Percentiles rank a stretch among this genome's conserved stretches.
Evolutionary conservation across 1,284 basidiomycete species (phyloP).

Genomic region (Marasmius tenuissimus): DNA sequence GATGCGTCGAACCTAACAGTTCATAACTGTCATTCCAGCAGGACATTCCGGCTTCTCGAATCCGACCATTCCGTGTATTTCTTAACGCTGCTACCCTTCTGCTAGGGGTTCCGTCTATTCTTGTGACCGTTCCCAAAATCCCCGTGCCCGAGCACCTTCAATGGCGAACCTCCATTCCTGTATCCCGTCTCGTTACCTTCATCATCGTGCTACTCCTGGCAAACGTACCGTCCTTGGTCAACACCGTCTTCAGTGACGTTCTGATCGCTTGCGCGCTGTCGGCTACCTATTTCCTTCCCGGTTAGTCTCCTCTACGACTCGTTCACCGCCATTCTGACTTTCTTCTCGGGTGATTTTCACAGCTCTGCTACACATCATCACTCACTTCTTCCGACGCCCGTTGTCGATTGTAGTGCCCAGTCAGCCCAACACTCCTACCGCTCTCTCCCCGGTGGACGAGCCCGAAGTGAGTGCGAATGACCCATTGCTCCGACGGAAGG

Average conservation of each 20-base stretch:
- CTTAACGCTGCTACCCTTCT: constrained; percentile 56
- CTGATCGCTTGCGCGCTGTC: constrained; percentile 48
- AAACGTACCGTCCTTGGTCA: constrained; percentile 35
- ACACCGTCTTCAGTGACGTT: constrained; percentile 43
- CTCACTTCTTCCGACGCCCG: constrained; percentile 69
- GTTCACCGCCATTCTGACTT: background rate
- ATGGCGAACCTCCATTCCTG: constrained; percentile 42
- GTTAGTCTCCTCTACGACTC: constrained; percentile 27
- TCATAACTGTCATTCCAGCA: constrained; percentile 21
- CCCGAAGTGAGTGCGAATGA: constrained; percentile 38
- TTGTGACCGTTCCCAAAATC: constrained; percentile 53
- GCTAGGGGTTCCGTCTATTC: constrained; percentile 57
- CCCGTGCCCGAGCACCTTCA: constrained; percentile 45
- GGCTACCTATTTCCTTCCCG: constrained; percentile 62
- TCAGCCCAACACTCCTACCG: constrained; percentile 27
- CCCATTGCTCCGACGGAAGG: constrained; percentile 73
- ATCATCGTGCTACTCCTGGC: constrained; percentile 43
- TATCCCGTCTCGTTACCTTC: constrained; percentile 44
- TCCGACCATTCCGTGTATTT: constrained; percentile 35
- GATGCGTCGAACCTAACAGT: background rate
- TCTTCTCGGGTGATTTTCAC: background rate
- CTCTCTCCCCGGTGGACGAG: constrained; percentile 22
- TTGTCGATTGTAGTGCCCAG: constrained; percentile 66
- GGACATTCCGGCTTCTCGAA: constrained; percentile 23
- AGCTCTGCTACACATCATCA: constrained; percentile 64